phyloP scores from a whole-genome alignment of 1,284 basidiomycete genomes.

The Tylopilus sp. region DNA sequence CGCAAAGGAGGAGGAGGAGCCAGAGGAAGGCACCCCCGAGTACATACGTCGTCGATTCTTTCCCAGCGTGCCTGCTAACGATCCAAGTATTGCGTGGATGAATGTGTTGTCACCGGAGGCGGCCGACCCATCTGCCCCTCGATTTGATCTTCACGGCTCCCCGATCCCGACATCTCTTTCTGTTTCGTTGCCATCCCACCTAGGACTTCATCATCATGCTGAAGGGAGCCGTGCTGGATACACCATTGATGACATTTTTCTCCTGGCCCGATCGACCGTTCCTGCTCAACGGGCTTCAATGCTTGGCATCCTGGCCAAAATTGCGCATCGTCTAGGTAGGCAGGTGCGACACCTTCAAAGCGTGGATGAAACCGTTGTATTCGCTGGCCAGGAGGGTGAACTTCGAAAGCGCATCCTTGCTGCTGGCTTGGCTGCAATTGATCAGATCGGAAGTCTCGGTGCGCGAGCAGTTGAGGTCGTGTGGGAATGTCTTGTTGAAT shows the following conservation, averaged over 20 bases:
- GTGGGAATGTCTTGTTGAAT: slow-evolving; percentile 66
- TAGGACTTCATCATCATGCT: slow-evolving; percentile 90
- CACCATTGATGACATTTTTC: slow-evolving; percentile 82
- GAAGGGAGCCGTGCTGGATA: slow-evolving; percentile 80
- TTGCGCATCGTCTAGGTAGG: slow-evolving; percentile 45
- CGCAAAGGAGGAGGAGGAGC: slow-evolving; percentile 27
- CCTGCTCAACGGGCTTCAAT: slow-evolving; percentile 82
- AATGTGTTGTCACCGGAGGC: slow-evolving; percentile 31
- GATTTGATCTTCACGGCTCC: slow-evolving; percentile 75
- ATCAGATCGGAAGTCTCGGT: slow-evolving; percentile 65
- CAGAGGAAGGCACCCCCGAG: slow-evolving; percentile 75
- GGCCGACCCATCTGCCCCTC: slow-evolving; percentile 34
- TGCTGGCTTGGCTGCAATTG: slow-evolving; percentile 60
- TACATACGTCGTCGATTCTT: slow-evolving; percentile 84
- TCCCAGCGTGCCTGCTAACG: slow-evolving; percentile 62
- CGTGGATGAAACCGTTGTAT: slow-evolving; percentile 37
- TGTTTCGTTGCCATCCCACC: slow-evolving; percentile 65
- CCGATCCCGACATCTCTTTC: slow-evolving; percentile 55
- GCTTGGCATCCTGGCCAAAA: slow-evolving; percentile 67
- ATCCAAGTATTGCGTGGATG: slow-evolving; percentile 80
- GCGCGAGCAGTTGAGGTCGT: slow-evolving; percentile 63
- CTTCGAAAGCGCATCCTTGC: slow-evolving; percentile 56
- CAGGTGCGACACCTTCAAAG: slow-evolving; percentile 27
- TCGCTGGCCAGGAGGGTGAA: slow-evolving; percentile 45
- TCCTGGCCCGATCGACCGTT: slow-evolving; percentile 78